phyloP scores from a whole-genome alignment of 345 rosid species.

The Sisymbrium irio region DNA sequence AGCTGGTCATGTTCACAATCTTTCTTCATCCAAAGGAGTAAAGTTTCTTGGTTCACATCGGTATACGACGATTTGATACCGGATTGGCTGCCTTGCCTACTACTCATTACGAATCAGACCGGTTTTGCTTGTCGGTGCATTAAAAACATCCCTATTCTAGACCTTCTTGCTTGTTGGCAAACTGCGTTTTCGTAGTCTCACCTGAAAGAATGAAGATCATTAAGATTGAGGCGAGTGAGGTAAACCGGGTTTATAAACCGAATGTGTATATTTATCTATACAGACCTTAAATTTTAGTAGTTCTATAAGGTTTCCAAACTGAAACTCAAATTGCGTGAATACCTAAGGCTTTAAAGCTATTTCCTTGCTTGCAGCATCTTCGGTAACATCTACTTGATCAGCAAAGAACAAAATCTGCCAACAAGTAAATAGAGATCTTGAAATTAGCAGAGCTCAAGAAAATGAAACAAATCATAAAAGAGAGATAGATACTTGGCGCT shows the following conservation, averaged over 20 bases:
- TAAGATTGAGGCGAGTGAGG: too few species aligned
- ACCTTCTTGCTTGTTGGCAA: conserved; percentile 16
- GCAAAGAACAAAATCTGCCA: conserved; percentile 60
- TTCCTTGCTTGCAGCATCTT: conserved; percentile 36
- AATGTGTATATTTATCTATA: too few species aligned
- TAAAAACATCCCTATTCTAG: background rate
- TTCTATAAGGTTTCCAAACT: too few species aligned
- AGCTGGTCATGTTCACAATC: conserved; percentile 10
- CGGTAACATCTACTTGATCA: conserved; percentile 47
- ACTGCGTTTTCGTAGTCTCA: conserved; percentile 50
- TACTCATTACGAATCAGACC: background rate
- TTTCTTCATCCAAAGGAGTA: conserved; percentile 13
- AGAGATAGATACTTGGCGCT: background rate
- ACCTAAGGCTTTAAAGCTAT: background rate
- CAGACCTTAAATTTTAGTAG: too few species aligned
- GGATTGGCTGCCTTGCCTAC: background rate
- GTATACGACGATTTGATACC: background rate
- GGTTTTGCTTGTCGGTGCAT: background rate
- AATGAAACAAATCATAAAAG: background rate
- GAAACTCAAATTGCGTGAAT: too few species aligned
- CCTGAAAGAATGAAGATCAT: conserved; percentile 33
- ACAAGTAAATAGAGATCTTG: background rate
- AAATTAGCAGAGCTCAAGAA: background rate
- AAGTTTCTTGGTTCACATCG: conserved; percentile 1
- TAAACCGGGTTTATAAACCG: too few species aligned